Base-by-base conservation (phyloP, 768 basidiomycete species). In the Amanita pallidorosea region DNA sequence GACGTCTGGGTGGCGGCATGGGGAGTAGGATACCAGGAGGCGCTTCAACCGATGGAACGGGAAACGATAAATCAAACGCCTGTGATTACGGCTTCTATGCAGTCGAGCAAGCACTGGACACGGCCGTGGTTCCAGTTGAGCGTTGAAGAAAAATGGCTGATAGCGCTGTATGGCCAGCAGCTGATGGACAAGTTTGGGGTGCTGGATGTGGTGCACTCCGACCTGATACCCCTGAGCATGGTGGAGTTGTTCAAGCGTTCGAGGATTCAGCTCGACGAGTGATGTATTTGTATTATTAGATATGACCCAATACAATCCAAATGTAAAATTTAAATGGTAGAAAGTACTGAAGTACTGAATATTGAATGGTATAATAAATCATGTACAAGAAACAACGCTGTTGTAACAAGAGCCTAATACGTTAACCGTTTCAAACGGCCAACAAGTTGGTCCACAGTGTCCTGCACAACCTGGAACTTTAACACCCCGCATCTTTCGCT, bases 401-500 rank as follows among this genome's bases (percentile, higher is more conserved):
- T 23, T 23, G 22, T 23, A 27, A 27, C 4, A 27, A 7, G 27
- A 27, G 7, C 7, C 7, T 42, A 60, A 29, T 54, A 36, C 12
- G 59, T 33, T 33, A 33, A 33, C 17, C 55, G 50, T 22, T 29
- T 54, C 64, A 67, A 62, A 20, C 49, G 37, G 1, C 59, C 50
- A 35, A 66, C 51, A 45, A 79, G 38, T 0, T 51, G 31, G 23
- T 73, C 61, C 66, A 81, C 64, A 1, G 64, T 61, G 6, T 61
- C 58, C 47, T 68, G 62, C n/a, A 76, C 73, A 1, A 54, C 57
- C 56, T 52, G 67, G 60, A 80, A 81, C 61, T 63, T 73, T 4
- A 4, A 33, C 33, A 33, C 33, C 33, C 33, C 78, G 60, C 84
- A 86, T 23, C 54, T 63, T 55, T 74, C 77, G 58, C 77, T 80